phyloP scores from a whole-genome alignment of 1,284 basidiomycete genomes.

The Cryptococcus sp. region DNA sequence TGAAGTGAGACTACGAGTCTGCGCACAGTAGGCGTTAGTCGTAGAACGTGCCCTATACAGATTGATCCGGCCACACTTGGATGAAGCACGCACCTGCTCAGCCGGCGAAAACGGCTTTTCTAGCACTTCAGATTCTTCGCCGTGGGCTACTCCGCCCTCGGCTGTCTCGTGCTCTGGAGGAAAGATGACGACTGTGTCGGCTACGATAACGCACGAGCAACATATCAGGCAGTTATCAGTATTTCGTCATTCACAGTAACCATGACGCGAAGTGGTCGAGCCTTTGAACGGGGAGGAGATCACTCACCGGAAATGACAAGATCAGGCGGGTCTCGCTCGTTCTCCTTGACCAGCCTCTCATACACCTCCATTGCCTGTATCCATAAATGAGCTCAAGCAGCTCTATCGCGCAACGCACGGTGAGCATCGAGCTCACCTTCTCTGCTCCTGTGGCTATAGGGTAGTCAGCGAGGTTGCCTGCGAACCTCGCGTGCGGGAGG shows the following conservation, averaged over 20 bases:
- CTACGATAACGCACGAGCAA: slow-evolving; percentile 52
- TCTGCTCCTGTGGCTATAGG: slow-evolving; percentile 89
- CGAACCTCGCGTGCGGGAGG: slow-evolving; percentile 66
- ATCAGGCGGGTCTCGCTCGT: slow-evolving; percentile 84
- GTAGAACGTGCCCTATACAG: not conserved
- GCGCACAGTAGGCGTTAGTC: not conserved
- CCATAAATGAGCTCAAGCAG: not conserved
- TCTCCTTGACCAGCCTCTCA: slow-evolving; percentile 68
- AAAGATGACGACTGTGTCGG: slow-evolving; percentile 87
- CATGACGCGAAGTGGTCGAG: too few species aligned
- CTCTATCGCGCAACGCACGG: not conserved
- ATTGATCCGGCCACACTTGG: not conserved
- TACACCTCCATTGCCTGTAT: slow-evolving; percentile 82
- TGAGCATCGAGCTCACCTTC: slow-evolving; percentile 59
- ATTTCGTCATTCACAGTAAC: too few species aligned
- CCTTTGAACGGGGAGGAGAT: too few species aligned
- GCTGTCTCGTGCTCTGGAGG: slow-evolving; percentile 67
- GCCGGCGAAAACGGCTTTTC: slow-evolving; percentile 82
- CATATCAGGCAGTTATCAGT: not conserved
- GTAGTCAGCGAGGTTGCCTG: slow-evolving; percentile 82
- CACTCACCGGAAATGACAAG: slow-evolving; percentile 82
- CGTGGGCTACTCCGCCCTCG: slow-evolving; percentile 32
- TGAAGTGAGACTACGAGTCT: slow-evolving; percentile 78
- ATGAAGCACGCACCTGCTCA: slow-evolving; percentile 62
- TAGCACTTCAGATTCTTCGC: slow-evolving; percentile 56